Evolutionary conservation across 768 basidiomycete genomes (phyloP), one percentile per base, ranked within the genome.

Genomic region (Naganishia antarctica): DNA sequence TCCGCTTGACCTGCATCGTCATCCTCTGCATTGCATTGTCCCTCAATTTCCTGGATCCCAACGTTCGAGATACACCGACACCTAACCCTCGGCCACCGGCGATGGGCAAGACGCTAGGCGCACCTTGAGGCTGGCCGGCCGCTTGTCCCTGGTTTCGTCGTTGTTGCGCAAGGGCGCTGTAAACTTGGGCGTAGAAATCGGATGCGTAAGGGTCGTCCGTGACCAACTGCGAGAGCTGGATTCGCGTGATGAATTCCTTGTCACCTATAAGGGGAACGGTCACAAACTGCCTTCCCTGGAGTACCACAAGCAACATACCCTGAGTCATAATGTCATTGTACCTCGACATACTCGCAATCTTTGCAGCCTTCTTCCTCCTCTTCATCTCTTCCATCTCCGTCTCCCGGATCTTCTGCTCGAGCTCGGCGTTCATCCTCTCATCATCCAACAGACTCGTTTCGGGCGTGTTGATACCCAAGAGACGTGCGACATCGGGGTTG

Each of bases 211-310:
- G 96, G 79, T 99, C 96, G 72, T 90, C 87, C 6, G 92, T 94
- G 46, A 96, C 92, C 44, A 98, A 87, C 73, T 98, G 96, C 1
- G 94, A 97, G 34, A 99, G 90, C 77, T 99, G 96, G 68, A 99
- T 98, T 26, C 96, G 86, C 37, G 96, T 98, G 79, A 99, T 98
- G 75, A 98, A 99, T 74, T 98, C 96, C 80, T 98, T 98, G 82
- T 99, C 96, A 12, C 75, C 76, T 43, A n/a, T n/a, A n/a, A n/a
- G n/a, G n/a, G n/a, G n/a, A n/a, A n/a, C n/a, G n/a, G n/a, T n/a
- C n/a, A n/a, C n/a, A n/a, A n/a, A n/a, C n/a, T n/a, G n/a, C n/a
- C n/a, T n/a, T n/a, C n/a, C n/a, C n/a, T n/a, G n/a, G n/a, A 21
- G 34, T 29, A 46, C 16, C 53, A 11, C 6, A 47, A 25, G 15